Conservation (phyloP, 129 eudicot species). For the Smallanthus sonchifolius region DNA sequence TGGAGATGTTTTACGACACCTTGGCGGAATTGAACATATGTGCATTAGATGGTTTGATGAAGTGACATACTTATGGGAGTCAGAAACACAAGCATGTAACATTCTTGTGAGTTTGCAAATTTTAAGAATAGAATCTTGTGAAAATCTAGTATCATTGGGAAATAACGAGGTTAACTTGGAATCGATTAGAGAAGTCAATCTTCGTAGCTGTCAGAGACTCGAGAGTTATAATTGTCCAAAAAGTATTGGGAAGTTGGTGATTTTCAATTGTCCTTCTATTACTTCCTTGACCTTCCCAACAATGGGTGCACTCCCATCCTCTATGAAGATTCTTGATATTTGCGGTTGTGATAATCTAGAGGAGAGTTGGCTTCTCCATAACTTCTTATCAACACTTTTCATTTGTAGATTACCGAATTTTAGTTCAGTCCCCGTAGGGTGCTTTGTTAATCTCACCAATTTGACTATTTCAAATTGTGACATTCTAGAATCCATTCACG, state of each 20-base stretch:
- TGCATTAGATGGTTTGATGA: neutral
- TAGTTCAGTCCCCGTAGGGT: neutral
- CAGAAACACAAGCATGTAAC: neutral
- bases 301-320: neutral
- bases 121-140: neutral
- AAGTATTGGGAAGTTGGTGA: neutral
- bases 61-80: slow-evolving; percentile 1
- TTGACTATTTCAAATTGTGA: neutral
- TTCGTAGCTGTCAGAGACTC: neutral
- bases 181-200: neutral
- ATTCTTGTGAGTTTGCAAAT: neutral
- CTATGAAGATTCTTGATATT: slow-evolving; percentile 8
- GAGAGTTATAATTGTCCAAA: neutral
- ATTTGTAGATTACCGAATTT: neutral
- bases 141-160: slow-evolving; percentile 5
- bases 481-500: neutral
- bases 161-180: neutral
- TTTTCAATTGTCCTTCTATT: neutral
- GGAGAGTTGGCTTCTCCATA: slow-evolving; percentile 1
- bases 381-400: neutral
- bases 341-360: neutral
- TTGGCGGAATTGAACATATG: neutral
- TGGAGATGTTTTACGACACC: slow-evolving; percentile 1
- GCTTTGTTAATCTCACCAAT: neutral
- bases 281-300: slow-evolving; percentile 1